Evolutionary conservation across 1,284 basidiomycete species (phyloP).

Genomic region (Papiliotrema fonsecae): DNA sequence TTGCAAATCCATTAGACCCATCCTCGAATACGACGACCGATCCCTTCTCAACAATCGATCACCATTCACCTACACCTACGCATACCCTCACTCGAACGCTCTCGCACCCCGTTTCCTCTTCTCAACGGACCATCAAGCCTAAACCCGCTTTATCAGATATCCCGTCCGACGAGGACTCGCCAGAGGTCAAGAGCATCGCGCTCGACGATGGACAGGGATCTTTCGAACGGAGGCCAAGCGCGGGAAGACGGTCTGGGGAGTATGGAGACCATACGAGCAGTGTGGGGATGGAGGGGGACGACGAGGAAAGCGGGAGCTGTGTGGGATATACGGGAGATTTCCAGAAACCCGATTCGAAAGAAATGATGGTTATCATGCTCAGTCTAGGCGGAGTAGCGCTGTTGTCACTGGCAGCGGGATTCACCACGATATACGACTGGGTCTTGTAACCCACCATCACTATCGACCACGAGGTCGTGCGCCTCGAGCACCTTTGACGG

Average conservation of each 20-base stretch:
- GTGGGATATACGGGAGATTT: conserved; percentile 21
- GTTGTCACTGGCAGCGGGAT: conserved; percentile 29
- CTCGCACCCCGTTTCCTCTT: neutral
- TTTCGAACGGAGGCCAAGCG: too few species aligned
- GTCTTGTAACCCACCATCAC: conserved; percentile 24
- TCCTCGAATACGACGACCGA: neutral
- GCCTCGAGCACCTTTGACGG: too few species aligned
- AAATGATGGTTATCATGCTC: conserved; percentile 25
- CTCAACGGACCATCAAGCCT: neutral
- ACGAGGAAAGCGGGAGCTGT: neutral
- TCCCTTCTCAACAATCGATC: conserved; percentile 1
- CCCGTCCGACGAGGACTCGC: neutral
- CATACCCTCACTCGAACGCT: neutral
- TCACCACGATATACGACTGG: conserved; percentile 44
- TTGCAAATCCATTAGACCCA: conserved; percentile 4
- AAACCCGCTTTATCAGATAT: neutral
- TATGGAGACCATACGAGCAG: conserved; percentile 1
- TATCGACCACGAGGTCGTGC: too few species aligned
- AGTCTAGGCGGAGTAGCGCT: conserved; percentile 23
- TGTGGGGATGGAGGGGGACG: neutral
- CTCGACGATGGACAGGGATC: neutral
- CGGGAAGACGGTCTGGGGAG: too few species aligned
- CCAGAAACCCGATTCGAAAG: conserved; percentile 26
- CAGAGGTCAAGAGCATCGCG: neutral
- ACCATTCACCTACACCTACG: neutral